Percentiles rank a stretch among this genome's conserved stretches.
Conservation (phyloP, 1,284 basidiomycete genomes). For the Heterobasidion occidentale region DNA sequence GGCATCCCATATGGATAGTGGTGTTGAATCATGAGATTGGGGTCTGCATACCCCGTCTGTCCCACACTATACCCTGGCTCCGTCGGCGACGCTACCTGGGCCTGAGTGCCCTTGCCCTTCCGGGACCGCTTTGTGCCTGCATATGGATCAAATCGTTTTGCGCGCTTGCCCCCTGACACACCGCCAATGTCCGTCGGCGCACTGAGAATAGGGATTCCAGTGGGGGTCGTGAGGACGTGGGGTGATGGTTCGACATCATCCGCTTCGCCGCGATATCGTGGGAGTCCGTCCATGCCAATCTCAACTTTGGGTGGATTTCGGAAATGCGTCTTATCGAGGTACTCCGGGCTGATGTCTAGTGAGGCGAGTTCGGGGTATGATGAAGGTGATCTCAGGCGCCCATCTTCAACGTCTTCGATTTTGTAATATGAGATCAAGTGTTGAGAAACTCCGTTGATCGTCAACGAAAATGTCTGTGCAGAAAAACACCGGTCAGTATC, state of each 20-base stretch:
- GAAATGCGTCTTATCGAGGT: slow-evolving; percentile 87
- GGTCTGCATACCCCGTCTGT: slow-evolving; percentile 6
- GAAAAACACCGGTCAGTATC: slow-evolving; percentile 1
- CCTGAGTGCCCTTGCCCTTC: slow-evolving; percentile 18
- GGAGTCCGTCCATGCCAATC: slow-evolving; percentile 73
- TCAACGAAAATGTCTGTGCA: slow-evolving; percentile 83
- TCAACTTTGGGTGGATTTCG: slow-evolving; percentile 86
- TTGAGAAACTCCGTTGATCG: slow-evolving; percentile 79
- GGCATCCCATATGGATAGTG: slow-evolving; percentile 11
- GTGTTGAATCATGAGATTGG: slow-evolving; percentile 12
- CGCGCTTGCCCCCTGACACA: slow-evolving; percentile 28
- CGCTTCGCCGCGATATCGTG: slow-evolving; percentile 74
- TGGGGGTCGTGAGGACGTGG: slow-evolving; percentile 35
- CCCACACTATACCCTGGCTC: slow-evolving; percentile 5
- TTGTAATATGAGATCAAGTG: slow-evolving; percentile 97
- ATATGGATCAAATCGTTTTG: slow-evolving; percentile 50
- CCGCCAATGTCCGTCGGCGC: slow-evolving; percentile 29
- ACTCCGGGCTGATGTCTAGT: slow-evolving; percentile 82
- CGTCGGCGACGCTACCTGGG: slow-evolving; percentile 9
- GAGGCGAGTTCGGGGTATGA: slow-evolving; percentile 83
- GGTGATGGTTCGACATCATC: slow-evolving; percentile 53
- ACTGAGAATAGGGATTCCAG: slow-evolving; percentile 44
- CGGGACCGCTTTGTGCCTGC: slow-evolving; percentile 19
- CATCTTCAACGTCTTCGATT: slow-evolving; percentile 84
- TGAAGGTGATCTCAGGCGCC: slow-evolving; percentile 82